Evolutionary conservation across 768 basidiomycete genomes (phyloP).

Genomic region (Pleurotus tuoliensis): DNA sequence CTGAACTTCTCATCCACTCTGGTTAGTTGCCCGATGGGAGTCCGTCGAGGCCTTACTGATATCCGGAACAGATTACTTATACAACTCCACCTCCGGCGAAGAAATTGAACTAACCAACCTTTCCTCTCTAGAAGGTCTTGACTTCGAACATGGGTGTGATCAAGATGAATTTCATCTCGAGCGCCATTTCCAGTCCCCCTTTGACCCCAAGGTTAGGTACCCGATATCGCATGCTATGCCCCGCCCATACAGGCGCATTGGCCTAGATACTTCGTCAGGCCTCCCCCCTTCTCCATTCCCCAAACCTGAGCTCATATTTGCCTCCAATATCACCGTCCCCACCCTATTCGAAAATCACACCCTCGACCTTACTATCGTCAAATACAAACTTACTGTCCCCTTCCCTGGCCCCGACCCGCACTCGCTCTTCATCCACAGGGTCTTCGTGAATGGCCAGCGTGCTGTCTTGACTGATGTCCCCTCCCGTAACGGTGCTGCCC

Average conservation of each 20-base stretch:
- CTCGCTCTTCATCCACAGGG: slow-evolving; percentile 26
- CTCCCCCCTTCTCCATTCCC: slow-evolving; percentile 3
- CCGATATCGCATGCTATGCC: not conserved
- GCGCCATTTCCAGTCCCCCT: not conserved
- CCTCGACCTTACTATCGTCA: slow-evolving; percentile 43
- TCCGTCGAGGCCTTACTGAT: not conserved
- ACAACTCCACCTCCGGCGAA: slow-evolving; percentile 23
- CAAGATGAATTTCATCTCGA: not conserved
- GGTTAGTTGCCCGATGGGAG: slow-evolving; percentile 22
- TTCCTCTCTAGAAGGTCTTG: not conserved
- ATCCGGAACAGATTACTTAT: slow-evolving; percentile 21
- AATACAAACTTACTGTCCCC: slow-evolving; percentile 36
- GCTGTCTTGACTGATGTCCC: slow-evolving; percentile 44
- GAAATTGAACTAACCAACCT: not conserved
- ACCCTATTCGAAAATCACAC: slow-evolving; percentile 41
- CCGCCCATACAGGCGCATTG: not conserved
- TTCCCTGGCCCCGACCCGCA: slow-evolving; percentile 29
- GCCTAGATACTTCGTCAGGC: not conserved
- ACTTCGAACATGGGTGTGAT: not conserved
- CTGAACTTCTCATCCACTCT: slow-evolving; percentile 43
- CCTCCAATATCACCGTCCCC: slow-evolving; percentile 31
- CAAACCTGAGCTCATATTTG: slow-evolving; percentile 25
- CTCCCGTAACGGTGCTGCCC: slow-evolving; percentile 55
- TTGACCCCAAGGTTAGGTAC: not conserved
- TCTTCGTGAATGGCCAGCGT: slow-evolving; percentile 34